A percentile compares a stretch with the other conserved stretches of the same genome.
Evolutionary conservation across 495 filamentous ascomycete genomes (phyloP).

Genomic region (Xylaria telfairii): DNA sequence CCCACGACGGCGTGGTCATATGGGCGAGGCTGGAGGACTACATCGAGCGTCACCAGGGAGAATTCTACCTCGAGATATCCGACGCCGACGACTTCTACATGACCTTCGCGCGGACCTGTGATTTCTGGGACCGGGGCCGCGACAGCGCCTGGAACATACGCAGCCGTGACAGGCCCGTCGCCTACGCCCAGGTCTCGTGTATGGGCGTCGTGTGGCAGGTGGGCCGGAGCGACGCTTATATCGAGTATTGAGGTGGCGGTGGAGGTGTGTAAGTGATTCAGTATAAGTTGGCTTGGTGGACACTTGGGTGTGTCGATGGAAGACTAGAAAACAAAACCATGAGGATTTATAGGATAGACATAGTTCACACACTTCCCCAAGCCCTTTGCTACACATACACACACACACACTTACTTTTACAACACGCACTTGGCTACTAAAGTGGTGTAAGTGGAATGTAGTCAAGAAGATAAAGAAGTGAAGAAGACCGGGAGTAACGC

Average conservation of each 20-base stretch:
- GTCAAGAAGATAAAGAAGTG: no score
- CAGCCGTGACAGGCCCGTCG: neutral
- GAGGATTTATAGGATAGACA: neutral
- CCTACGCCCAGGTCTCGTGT: neutral
- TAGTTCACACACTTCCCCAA: neutral
- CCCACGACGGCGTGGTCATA: conserved; percentile 1
- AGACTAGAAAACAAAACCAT: neutral
- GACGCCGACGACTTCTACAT: neutral
- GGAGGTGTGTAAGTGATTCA: neutral
- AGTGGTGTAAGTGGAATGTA: neutral
- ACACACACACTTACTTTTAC: no score
- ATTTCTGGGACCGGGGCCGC: neutral
- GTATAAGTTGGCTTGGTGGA: neutral
- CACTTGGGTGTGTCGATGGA: neutral
- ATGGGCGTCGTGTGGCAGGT: conserved; percentile 12
- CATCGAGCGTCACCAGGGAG: neutral
- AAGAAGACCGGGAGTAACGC: neutral
- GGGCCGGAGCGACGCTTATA: neutral
- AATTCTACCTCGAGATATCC: neutral
- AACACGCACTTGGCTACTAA: no score
- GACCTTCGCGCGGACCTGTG: neutral
- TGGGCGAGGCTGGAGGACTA: neutral
- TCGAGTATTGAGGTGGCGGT: neutral
- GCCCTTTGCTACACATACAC: neutral
- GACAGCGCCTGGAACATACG: neutral